phyloP scores from a whole-genome alignment of 2,329 filamentous ascomycete genomes.

The Aspergillus oerlinghausenensis region DNA sequence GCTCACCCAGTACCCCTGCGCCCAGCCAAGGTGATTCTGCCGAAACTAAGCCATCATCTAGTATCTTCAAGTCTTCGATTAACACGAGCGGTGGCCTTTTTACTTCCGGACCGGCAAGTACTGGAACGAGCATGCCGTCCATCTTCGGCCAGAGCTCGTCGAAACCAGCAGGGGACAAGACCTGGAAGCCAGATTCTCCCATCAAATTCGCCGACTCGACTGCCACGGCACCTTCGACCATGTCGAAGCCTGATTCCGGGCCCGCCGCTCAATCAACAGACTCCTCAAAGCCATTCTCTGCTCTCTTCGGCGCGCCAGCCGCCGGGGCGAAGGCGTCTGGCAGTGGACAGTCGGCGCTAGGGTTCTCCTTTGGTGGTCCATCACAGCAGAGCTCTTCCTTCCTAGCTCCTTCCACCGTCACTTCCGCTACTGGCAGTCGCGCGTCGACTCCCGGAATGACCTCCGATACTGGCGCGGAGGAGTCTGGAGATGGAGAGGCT shows the following conservation, averaged over 20 bases:
- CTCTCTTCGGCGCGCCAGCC: constrained; percentile 25
- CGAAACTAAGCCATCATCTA: constrained; percentile 12
- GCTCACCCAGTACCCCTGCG: constrained; percentile 6
- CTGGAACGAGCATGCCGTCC: constrained; percentile 13
- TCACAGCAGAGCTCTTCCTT: constrained; percentile 16
- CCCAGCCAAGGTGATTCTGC: constrained; percentile 9
- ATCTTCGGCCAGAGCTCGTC: constrained; percentile 11
- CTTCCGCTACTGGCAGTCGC: constrained; percentile 38
- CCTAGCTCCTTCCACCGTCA: constrained; percentile 28
- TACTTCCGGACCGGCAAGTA: constrained; percentile 19
- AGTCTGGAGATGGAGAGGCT: constrained; percentile 49
- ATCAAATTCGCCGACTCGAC: constrained; percentile 43
- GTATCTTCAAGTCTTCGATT: constrained; percentile 14
- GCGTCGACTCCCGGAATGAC: constrained; percentile 45
- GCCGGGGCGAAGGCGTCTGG: constrained; percentile 16
- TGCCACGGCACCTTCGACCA: constrained; percentile 12
- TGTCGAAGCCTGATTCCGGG: constrained; percentile 25
- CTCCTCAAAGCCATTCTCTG: constrained; percentile 26
- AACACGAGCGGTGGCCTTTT: constrained; percentile 25
- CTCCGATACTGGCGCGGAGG: constrained; percentile 39
- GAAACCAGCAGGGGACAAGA: constrained; percentile 34
- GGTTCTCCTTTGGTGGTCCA: constrained; percentile 39
- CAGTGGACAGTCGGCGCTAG: constrained; percentile 21
- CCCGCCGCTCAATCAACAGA: constrained; percentile 15
- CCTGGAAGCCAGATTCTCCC: constrained; percentile 45